Conservation (phyloP, 768 basidiomycete species). For the Gymnopilus junonius region DNA sequence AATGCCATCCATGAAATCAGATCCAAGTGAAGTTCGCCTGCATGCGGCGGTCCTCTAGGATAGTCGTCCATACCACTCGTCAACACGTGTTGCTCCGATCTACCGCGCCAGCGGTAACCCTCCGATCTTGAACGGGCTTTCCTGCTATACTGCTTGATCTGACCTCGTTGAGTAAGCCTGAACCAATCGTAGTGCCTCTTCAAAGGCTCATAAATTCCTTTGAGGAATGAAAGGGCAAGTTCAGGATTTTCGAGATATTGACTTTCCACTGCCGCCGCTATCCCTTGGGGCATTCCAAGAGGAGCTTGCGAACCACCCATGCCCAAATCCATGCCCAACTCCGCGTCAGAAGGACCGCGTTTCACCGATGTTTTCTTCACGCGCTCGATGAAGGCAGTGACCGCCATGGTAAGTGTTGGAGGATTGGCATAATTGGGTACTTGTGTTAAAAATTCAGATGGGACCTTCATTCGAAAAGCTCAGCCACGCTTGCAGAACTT, state of each 20-base stretch:
- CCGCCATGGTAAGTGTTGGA: slow-evolving; percentile 92
- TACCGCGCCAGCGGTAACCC: slow-evolving; percentile 93
- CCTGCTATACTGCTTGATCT: slow-evolving; percentile 89
- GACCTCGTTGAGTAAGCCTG: slow-evolving; percentile 90
- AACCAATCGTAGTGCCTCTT: slow-evolving; percentile 97
- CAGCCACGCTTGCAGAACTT: not conserved
- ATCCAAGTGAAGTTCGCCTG: slow-evolving; percentile 93
- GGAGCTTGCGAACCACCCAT: slow-evolving; percentile 60
- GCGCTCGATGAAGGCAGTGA: slow-evolving; percentile 87
- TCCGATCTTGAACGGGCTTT: slow-evolving; percentile 86
- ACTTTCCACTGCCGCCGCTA: slow-evolving; percentile 32
- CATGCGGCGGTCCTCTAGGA: slow-evolving; percentile 86
- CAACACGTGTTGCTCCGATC: slow-evolving; percentile 83
- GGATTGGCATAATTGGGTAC: slow-evolving; percentile 95
- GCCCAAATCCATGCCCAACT: slow-evolving; percentile 70
- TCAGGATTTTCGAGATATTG: slow-evolving; percentile 60
- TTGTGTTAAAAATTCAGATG: slow-evolving; percentile 88
- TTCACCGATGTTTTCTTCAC: slow-evolving; percentile 46
- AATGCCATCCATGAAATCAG: slow-evolving; percentile 96
- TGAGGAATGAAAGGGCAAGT: slow-evolving; percentile 69
- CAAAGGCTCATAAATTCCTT: slow-evolving; percentile 80
- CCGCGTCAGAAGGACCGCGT: slow-evolving; percentile 55
- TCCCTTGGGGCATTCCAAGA: slow-evolving; percentile 32
- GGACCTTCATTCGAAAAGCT: slow-evolving; percentile 58
- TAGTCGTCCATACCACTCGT: slow-evolving; percentile 98